Conservation (phyloP, 306 rosid species). For the Cotoneaster glaucophyllus region DNA sequence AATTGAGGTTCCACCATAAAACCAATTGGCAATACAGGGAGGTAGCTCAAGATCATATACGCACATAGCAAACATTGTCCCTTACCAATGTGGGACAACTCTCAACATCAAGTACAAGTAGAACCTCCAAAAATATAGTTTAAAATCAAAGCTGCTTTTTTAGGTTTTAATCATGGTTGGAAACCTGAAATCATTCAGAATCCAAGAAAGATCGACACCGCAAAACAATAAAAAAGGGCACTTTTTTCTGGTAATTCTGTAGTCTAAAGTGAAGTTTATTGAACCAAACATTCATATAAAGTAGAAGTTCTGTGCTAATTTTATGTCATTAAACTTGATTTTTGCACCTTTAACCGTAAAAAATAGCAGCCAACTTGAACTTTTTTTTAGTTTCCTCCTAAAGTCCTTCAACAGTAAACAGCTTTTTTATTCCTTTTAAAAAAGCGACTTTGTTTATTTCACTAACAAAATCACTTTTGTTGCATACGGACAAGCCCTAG, state of each 20-base stretch:
- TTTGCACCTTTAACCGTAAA: background rate
- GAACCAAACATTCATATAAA: background rate
- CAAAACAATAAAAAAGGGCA: background rate
- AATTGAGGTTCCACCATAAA: no score
- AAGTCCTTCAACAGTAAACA: background rate
- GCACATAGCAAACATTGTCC: no score
- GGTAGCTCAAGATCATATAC: no score
- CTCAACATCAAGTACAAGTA: background rate
- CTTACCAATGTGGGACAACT: no score
- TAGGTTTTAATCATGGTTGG: background rate
- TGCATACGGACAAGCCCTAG: no score
- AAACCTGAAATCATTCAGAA: background rate
- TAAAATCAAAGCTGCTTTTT: background rate
- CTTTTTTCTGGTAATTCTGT: background rate
- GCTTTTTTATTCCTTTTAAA: no score
- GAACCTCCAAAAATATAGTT: background rate
- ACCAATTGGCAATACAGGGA: no score
- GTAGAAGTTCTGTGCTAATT: background rate
- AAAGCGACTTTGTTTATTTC: no score
- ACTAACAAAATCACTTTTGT: no score
- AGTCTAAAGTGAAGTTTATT: background rate
- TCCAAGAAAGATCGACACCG: background rate
- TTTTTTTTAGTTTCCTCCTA: background rate
- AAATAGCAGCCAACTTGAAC: background rate
- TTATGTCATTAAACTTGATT: background rate